These are phyloP conservation scores for Ophiostoma sp. DNA, from an alignment of 2,329 filamentous ascomycete genomes.

Conservation along the genomic window DNA sequence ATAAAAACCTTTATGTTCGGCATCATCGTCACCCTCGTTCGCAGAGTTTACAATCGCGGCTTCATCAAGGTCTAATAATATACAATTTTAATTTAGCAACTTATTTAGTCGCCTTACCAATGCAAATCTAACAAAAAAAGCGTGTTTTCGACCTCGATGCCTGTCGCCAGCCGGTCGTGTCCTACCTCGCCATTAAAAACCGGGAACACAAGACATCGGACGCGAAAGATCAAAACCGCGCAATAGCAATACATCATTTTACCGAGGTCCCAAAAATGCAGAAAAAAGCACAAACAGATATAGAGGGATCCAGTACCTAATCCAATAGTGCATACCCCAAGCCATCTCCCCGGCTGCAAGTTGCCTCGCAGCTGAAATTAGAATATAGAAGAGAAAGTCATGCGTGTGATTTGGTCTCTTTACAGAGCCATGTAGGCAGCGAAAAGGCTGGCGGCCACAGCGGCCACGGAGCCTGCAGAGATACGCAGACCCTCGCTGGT, in stretches of 20 bases:
- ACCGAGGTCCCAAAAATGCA: neutral
- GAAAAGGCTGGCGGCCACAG: constrained; percentile 35
- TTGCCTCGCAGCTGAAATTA: constrained; percentile 8
- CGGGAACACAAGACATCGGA: neutral
- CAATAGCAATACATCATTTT: neutral
- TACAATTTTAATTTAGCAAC: neutral
- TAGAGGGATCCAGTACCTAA: constrained; percentile 7
- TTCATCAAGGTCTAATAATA: neutral
- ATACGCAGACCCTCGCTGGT: constrained; percentile 32
- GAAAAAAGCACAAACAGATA: neutral
- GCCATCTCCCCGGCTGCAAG: neutral
- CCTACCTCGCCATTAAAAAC: neutral
- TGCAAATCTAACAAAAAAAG: neutral
- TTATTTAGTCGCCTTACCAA: neutral
- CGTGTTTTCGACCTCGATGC: neutral
- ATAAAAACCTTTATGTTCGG: too few relatives aligned
- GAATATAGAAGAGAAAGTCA: neutral
- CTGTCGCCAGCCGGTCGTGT: neutral
- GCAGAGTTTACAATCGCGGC: neutral
- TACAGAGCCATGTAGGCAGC: constrained; percentile 37
- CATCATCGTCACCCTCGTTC: neutral
- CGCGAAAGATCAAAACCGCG: neutral
- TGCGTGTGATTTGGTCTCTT: constrained; percentile 20
- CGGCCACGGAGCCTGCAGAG: constrained; percentile 34
- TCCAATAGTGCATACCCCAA: constrained; percentile 1